Percentiles rank a stretch among this genome's conserved stretches.
Evolutionary conservation across 306 rosid genomes (phyloP).

Genomic region (Castanea crenata): DNA sequence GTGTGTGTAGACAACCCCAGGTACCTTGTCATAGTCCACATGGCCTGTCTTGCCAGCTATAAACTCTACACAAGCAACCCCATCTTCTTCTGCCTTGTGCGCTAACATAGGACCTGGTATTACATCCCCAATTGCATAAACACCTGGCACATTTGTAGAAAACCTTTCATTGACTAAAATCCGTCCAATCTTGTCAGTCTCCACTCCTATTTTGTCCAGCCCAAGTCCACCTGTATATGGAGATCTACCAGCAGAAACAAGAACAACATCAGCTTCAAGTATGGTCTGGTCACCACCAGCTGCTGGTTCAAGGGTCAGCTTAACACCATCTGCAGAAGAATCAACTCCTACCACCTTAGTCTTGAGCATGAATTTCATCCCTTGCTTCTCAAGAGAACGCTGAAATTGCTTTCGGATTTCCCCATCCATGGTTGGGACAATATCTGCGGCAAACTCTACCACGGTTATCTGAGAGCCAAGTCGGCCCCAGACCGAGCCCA

Average conservation of each 20-base stretch:
- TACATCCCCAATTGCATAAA: constrained; percentile 91
- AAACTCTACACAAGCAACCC: constrained; percentile 96
- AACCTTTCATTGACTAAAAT: constrained; percentile 83
- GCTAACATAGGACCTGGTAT: constrained; percentile 99
- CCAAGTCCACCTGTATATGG: constrained; percentile 89
- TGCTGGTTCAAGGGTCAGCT: constrained; percentile 86
- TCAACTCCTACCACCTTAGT: constrained; percentile 97
- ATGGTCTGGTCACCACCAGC: constrained; percentile 84
- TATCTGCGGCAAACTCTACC: constrained; percentile 90
- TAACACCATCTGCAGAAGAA: constrained; percentile 82
- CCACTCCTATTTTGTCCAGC: constrained; percentile 83
- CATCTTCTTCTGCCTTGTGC: constrained; percentile 99
- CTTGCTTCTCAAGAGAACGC: constrained; percentile 93
- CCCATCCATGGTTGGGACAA: constrained; percentile 91
- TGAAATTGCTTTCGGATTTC: constrained; percentile 95
- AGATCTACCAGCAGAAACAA: constrained; percentile 93
- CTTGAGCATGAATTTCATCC: constrained; percentile 84
- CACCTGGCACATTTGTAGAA: constrained; percentile 69
- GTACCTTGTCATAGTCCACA: constrained; percentile 97
- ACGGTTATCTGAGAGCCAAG: constrained; percentile 89
- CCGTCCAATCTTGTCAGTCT: constrained; percentile 76
- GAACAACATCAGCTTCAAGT: constrained; percentile 91
- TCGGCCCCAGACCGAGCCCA: constrained; percentile 99
- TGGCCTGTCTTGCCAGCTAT: constrained; percentile 96
- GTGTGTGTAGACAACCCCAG: constrained; percentile 91